Percentiles rank a stretch among this genome's conserved stretches.
These are phyloP conservation scores for Flaveria floridana DNA, from an alignment of 140 eudicot genomes.

Conservation along the genomic window DNA sequence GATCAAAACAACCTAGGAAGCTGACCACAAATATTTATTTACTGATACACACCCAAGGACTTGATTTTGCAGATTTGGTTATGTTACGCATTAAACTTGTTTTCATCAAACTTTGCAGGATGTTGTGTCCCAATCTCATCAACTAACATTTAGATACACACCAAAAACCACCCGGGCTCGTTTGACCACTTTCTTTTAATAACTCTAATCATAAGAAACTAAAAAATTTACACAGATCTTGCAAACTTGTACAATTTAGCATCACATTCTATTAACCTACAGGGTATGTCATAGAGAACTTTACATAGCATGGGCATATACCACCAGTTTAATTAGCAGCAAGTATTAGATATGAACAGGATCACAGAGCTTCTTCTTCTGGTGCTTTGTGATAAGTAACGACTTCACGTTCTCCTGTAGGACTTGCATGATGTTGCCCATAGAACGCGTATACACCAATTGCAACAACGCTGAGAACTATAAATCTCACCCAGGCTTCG, in stretches of 20 bases:
- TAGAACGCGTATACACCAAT: constrained; percentile 69
- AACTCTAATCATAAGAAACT: neutral
- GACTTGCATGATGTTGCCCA: constrained; percentile 81
- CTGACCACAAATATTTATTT: too few species aligned
- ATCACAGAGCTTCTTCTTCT: constrained; percentile 48
- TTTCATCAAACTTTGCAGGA: too few species aligned
- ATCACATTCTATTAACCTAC: constrained; percentile 2
- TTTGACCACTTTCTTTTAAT: neutral
- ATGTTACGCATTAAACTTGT: too few species aligned
- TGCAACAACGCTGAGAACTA: constrained; percentile 56
- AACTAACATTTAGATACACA: too few species aligned
- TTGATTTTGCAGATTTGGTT: too few species aligned
- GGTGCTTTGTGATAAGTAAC: constrained; percentile 62
- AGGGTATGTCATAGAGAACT: neutral
- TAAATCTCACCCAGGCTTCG: constrained; percentile 91
- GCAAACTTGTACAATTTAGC: constrained; percentile 5
- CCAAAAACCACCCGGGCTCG: too few species aligned
- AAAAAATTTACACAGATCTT: constrained; percentile 9
- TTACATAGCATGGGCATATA: constrained; percentile 5
- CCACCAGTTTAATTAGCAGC: neutral
- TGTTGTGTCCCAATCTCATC: too few species aligned
- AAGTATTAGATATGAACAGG: neutral
- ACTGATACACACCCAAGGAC: too few species aligned
- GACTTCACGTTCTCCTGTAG: constrained; percentile 51
- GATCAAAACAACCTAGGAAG: too few species aligned